Base-by-base conservation (phyloP, 805 yeast genomes). In the Starmerella bombicola region DNA sequence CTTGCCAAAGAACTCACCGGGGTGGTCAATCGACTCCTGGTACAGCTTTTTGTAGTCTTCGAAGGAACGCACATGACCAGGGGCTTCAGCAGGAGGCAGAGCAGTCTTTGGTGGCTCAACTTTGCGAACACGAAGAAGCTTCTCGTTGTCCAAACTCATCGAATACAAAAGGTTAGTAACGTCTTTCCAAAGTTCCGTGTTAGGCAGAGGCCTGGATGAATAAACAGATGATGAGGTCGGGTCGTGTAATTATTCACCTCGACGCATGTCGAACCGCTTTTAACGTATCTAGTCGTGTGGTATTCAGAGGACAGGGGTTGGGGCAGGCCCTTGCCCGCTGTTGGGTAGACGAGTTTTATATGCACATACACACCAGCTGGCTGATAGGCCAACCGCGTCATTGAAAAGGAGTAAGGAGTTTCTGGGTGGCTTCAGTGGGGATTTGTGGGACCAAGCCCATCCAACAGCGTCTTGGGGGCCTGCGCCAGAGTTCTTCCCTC, bases 1-100 rank as follows among this genome's bases (percentile, higher is more conserved):
- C 37, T 75, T 73, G 35, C 85, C 86, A 60, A 81, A 86, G 61
- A 88, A 86, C 26, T 63, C 69, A 40, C 73, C 80, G 32, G 97
- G 97, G 55, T 81, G 73, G 42, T 73, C 68, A 49, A 86, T 74
- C 20, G 93, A 80, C 67, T 81, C 69, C 48, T 73, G 60, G 66
- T 86, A 82, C 63, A 83, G 55, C 44, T 66, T 59, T 48, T 73
- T 62, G 68, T 86, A 86, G 51, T 83, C 78, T 9, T 74, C 80
- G 38, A 82, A 57, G 30, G 73, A 65, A 37, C 68, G 62, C 44
- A 83, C 57, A 54, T 74, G 74, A 18, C 46, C 50, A 10, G 24
- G 24, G 10, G 41, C 41, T 23, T 37, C 38, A 7, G 40, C 35
- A 5, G 48, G 48, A 17, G 57, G 57, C 41, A 50, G 48, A 21